A percentile compares a stretch with the other conserved stretches of the same genome.
These are phyloP conservation scores for Limtongia smithiae DNA, from an alignment of 805 yeast genomes.

Conservation along the genomic window DNA sequence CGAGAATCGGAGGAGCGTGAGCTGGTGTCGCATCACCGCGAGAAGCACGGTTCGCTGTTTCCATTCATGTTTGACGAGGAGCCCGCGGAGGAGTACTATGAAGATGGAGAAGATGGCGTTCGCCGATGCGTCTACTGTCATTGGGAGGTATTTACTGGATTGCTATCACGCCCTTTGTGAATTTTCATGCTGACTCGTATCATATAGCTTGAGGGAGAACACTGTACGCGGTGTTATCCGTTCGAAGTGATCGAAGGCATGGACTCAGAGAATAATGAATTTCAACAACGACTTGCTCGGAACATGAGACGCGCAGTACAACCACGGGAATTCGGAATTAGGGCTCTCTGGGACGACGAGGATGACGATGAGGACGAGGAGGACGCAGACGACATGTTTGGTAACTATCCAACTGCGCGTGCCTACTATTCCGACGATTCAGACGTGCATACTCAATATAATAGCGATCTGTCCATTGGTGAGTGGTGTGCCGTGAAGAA, in stretches of 20 bases:
- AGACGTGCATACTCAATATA: background rate
- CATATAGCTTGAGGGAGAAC: constrained; percentile 23
- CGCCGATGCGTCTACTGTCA: constrained; percentile 63
- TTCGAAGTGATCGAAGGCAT: too few relatives aligned
- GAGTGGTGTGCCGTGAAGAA: too few relatives aligned
- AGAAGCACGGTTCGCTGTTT: constrained; percentile 40
- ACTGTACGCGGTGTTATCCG: background rate
- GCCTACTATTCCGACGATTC: background rate
- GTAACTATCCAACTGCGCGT: background rate
- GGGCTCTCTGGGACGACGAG: too few relatives aligned
- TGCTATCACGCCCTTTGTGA: too few relatives aligned
- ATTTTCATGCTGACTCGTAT: too few relatives aligned
- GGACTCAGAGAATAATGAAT: too few relatives aligned
- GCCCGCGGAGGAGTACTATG: constrained; percentile 40
- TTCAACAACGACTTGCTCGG: too few relatives aligned
- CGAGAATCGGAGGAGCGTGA: constrained; percentile 8
- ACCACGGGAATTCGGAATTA: too few relatives aligned
- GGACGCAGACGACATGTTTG: too few relatives aligned
- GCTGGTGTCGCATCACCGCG: constrained; percentile 28
- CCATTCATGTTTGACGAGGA: constrained; percentile 46
- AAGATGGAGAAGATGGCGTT: constrained; percentile 61
- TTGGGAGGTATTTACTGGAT: constrained; percentile 61
- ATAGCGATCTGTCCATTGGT: background rate
- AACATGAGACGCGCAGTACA: too few relatives aligned
- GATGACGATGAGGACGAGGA: background rate